A percentile compares a stretch with the other conserved stretches of the same genome.
Conservation (phyloP, 2,329 filamentous ascomycete species). For the Fonsecaea pedrosoi region DNA sequence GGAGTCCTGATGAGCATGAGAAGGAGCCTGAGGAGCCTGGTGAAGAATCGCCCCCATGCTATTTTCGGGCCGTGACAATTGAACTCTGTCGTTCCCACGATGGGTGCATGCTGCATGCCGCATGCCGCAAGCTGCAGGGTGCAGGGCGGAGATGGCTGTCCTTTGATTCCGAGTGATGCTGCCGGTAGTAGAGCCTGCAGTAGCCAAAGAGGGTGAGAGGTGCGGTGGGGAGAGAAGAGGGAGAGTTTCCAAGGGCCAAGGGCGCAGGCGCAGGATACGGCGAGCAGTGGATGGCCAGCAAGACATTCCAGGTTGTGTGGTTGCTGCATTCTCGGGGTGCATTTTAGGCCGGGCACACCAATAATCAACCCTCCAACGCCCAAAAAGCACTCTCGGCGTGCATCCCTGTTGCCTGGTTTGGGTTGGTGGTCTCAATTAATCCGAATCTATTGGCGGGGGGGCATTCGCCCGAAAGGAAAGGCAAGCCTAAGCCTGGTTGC, state of each 20-base stretch:
- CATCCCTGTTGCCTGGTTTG: conserved; percentile 18
- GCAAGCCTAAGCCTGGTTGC: no score
- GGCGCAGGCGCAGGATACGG: not conserved
- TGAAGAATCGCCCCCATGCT: conserved; percentile 14
- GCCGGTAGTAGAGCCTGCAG: conserved; percentile 1
- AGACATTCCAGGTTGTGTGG: conserved; percentile 4
- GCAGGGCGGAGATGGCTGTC: not conserved
- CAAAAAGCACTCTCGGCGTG: conserved; percentile 13
- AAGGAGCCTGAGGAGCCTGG: not conserved
- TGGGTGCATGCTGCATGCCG: conserved; percentile 7
- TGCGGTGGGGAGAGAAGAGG: conserved; percentile 5
- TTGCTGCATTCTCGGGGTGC: conserved; percentile 1
- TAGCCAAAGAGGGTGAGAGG: conserved; percentile 4
- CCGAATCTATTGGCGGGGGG: conserved; percentile 11
- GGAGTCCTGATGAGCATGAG: no score
- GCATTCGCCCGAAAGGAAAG: conserved; percentile 2
- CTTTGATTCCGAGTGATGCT: conserved; percentile 18
- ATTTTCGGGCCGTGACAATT: conserved; percentile 15
- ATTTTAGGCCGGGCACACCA: conserved; percentile 14
- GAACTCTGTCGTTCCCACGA: conserved; percentile 1
- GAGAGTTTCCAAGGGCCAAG: not conserved
- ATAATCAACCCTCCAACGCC: conserved; percentile 16
- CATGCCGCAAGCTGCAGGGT: not conserved
- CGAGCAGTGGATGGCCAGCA: not conserved
- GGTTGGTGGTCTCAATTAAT: conserved; percentile 21